These are phyloP conservation scores for Termitomyces eurrhizus DNA, from an alignment of 768 basidiomycete species.

Conservation along the genomic window DNA sequence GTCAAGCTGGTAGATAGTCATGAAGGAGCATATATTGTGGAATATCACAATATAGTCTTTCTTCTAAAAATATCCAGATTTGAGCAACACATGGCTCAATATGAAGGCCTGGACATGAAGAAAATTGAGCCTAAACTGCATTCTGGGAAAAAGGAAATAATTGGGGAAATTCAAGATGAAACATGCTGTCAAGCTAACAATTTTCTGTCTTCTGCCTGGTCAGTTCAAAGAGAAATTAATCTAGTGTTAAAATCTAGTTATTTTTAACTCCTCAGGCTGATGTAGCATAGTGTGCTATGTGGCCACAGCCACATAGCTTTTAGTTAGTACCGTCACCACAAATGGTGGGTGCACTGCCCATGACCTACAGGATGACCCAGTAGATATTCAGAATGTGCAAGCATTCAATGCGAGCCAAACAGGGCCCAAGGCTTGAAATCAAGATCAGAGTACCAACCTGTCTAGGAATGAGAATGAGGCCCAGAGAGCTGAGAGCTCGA, in stretches of 20 bases:
- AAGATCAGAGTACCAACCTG: no score
- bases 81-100: slow-evolving; percentile 3
- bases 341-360: no score
- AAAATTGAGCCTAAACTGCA: not conserved
- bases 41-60: not conserved
- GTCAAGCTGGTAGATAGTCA: slow-evolving; percentile 26
- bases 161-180: not conserved
- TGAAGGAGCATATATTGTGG: not conserved
- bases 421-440: no score
- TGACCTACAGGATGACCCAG: no score
- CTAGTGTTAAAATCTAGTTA: not conserved
- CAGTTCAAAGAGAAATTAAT: not conserved
- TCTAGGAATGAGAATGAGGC: no score
- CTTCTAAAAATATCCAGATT: slow-evolving; percentile 7
- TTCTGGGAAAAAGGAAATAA: not conserved
- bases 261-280: not conserved
- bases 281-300: no score
- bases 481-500: no score
- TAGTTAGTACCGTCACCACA: no score
- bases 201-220: not conserved
- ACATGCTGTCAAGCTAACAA: not conserved
- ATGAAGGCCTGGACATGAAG: not conserved
- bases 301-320: no score
- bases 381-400: no score
- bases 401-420: no score